A percentile compares a stretch with the other conserved stretches of the same genome.
These are phyloP conservation scores for Lithospermum erythrorhizon DNA, from an alignment of 257 asterid genomes.

Conservation along the genomic window DNA sequence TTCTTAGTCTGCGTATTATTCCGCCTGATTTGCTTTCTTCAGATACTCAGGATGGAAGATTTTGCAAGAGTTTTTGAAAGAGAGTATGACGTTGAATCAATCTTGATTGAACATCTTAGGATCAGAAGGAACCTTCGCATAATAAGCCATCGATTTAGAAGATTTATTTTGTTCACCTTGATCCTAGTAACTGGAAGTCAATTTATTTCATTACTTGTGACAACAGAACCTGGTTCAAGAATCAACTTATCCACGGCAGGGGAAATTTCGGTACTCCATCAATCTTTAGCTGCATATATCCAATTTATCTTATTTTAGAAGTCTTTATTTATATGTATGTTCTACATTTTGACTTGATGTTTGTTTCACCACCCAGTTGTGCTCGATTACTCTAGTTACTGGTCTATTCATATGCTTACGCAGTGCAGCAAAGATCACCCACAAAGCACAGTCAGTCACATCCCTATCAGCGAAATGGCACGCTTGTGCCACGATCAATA, in stretches of 20 bases:
- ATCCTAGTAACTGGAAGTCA: slow-evolving; percentile 75
- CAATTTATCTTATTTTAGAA: neutral
- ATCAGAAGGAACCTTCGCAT: slow-evolving; percentile 73
- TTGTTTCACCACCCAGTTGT: slow-evolving; percentile 34
- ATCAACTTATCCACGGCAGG: slow-evolving; percentile 54
- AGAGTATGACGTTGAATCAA: slow-evolving; percentile 54
- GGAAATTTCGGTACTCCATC: slow-evolving; percentile 55
- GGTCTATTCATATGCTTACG: slow-evolving; percentile 83
- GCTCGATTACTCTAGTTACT: slow-evolving; percentile 69
- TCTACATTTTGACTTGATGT: neutral
- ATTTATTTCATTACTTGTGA: slow-evolving; percentile 56
- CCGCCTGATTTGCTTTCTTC: slow-evolving; percentile 73
- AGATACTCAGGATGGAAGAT: slow-evolving; percentile 64
- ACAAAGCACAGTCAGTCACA: slow-evolving; percentile 66
- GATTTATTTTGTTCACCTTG: slow-evolving; percentile 54
- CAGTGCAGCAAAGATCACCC: slow-evolving; percentile 98
- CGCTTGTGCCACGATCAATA: slow-evolving; percentile 60
- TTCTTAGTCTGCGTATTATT: slow-evolving; percentile 83
- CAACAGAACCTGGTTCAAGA: slow-evolving; percentile 42
- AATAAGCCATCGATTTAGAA: slow-evolving; percentile 82
- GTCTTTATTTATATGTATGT: neutral
- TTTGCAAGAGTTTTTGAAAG: slow-evolving; percentile 66
- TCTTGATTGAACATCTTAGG: slow-evolving; percentile 72
- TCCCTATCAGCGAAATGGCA: slow-evolving; percentile 92
- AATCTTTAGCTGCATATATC: neutral